Conservation (phyloP, 805 yeast genomes). For the Lipomyces oligophaga region DNA sequence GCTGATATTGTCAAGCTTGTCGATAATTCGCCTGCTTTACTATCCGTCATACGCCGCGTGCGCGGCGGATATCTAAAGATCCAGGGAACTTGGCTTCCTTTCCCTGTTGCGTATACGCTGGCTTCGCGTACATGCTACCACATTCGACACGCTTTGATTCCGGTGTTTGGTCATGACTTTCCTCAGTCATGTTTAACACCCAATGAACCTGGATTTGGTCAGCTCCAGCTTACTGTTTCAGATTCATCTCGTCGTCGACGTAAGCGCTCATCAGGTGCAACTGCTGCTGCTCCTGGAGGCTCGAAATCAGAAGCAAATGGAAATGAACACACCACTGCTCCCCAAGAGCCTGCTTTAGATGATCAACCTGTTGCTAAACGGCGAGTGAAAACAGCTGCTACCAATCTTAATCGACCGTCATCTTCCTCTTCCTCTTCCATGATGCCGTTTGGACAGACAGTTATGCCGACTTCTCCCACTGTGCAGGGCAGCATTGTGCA, state of each 20-base stretch:
- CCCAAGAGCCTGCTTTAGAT: background rate
- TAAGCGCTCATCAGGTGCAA: constrained; percentile 10
- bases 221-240: constrained; percentile 42
- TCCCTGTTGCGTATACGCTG: constrained; percentile 57
- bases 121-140: constrained; percentile 75
- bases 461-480: no score
- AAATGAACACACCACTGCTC: constrained; percentile 2
- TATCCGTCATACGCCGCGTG: constrained; percentile 62
- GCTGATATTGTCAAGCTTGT: constrained; percentile 73
- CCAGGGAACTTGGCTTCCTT: constrained; percentile 93
- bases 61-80: constrained; percentile 89
- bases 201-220: constrained; percentile 60
- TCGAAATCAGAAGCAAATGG: constrained; percentile 5
- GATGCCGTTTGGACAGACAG: no score
- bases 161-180: constrained; percentile 72
- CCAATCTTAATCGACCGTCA: no score
- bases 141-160: constrained; percentile 70
- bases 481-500: no score
- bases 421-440: no score
- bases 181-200: constrained; percentile 59
- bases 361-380: background rate
- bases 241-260: constrained; percentile 30
- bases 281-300: background rate
- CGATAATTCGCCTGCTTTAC: constrained; percentile 60
- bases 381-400: no score